Percentiles rank a stretch among this genome's conserved stretches.
Conservation (phyloP, 2,329 filamentous ascomycete species). For the Fusarium sp. region DNA sequence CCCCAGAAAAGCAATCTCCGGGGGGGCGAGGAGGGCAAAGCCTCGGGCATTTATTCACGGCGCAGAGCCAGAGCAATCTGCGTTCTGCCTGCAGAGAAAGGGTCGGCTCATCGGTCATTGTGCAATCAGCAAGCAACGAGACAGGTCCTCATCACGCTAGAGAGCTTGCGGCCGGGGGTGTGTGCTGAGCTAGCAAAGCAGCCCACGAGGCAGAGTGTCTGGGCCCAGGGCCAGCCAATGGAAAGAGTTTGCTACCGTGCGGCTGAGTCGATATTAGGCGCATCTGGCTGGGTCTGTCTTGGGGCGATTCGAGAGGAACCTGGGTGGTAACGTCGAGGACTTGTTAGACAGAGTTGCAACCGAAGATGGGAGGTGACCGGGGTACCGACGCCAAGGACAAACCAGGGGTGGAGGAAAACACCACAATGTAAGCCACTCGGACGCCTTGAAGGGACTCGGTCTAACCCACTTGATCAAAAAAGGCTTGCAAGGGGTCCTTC, state of each 20-base stretch:
- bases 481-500: slow-evolving; percentile 19
- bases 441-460: slow-evolving; percentile 5
- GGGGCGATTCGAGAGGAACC: slow-evolving; percentile 3
- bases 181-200: slow-evolving; percentile 20
- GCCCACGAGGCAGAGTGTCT: slow-evolving; percentile 38
- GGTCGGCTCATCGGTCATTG: slow-evolving; percentile 32
- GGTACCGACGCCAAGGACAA: slow-evolving; percentile 13
- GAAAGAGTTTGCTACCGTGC: slow-evolving; percentile 25
- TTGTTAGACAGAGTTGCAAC: slow-evolving; percentile 18
- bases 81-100: slow-evolving; percentile 8
- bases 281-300: slow-evolving; percentile 17
- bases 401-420: slow-evolving; percentile 23
- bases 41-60: slow-evolving; percentile 33
- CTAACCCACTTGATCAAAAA: neutral
- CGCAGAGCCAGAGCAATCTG: slow-evolving; percentile 12
- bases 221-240: slow-evolving; percentile 29
- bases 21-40: slow-evolving; percentile 12
- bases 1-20: slow-evolving; percentile 11
- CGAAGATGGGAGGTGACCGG: slow-evolving; percentile 5
- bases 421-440: slow-evolving; percentile 8
- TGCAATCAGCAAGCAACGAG: slow-evolving; percentile 17
- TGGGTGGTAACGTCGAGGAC: slow-evolving; percentile 21
- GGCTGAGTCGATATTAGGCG: slow-evolving; percentile 39
- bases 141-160: slow-evolving; percentile 23
- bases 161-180: slow-evolving; percentile 32